These are phyloP conservation scores for Sesbania bispinosa DNA, from an alignment of 306 rosid genomes.

Conservation along the genomic window DNA sequence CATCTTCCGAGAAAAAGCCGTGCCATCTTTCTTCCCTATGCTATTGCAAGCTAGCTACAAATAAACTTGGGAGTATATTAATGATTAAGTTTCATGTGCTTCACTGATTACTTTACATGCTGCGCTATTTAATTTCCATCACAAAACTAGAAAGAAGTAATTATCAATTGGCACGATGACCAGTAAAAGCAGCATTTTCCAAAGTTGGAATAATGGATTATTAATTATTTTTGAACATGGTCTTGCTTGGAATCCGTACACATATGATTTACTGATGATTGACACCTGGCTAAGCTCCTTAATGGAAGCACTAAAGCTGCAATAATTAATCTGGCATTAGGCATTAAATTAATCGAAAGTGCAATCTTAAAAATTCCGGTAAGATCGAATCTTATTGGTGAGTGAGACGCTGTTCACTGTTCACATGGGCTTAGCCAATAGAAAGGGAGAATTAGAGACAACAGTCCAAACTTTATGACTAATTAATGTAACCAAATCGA, in stretches of 20 bases:
- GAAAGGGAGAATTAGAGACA: constrained; percentile 37
- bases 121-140: constrained; percentile 17
- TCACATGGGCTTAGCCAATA: constrained; percentile 56
- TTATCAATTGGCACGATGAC: constrained; percentile 19
- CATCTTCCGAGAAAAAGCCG: constrained; percentile 23
- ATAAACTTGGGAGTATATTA: background rate
- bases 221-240: background rate
- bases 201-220: constrained; percentile 24
- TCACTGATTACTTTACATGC: constrained; percentile 35
- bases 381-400: constrained; percentile 67
- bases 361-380: constrained; percentile 12
- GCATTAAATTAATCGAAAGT: constrained; percentile 27
- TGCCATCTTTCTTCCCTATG: constrained; percentile 7
- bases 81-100: constrained; percentile 52
- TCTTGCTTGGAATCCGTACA: constrained; percentile 37
- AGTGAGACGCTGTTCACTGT: constrained; percentile 36
- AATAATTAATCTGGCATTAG: constrained; percentile 8
- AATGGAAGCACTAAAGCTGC: background rate
- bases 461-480: constrained; percentile 34
- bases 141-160: constrained; percentile 21
- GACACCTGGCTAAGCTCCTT: constrained; percentile 59
- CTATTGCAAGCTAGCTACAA: constrained; percentile 8
- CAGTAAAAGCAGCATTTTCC: constrained; percentile 36
- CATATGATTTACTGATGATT: constrained; percentile 58
- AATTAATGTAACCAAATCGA: constrained; percentile 25